Percentiles rank a stretch among this genome's conserved stretches.
phyloP scores from a whole-genome alignment of 2,329 filamentous ascomycete genomes.

The Neocatenulostroma microsporum region DNA sequence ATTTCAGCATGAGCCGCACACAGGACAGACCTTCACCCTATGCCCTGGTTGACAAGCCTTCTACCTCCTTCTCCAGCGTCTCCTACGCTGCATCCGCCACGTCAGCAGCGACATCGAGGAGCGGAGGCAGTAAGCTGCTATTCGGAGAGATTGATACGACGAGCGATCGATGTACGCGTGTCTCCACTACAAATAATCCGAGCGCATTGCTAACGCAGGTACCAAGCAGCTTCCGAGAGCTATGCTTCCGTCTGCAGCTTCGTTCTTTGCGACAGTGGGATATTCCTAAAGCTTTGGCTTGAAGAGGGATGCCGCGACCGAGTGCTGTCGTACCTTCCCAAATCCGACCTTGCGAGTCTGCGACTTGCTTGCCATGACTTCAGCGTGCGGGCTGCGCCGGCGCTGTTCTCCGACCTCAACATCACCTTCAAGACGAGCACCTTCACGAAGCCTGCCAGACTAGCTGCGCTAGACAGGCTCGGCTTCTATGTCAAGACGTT shows the following conservation, averaged over 20 bases:
- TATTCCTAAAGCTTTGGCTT: conserved; percentile 45
- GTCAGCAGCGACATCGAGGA: conserved; percentile 27
- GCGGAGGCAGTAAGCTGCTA: conserved; percentile 33
- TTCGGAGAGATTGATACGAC: conserved; percentile 45
- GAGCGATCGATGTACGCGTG: conserved; percentile 31
- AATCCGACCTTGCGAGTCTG: conserved; percentile 41
- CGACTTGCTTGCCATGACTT: conserved; percentile 63
- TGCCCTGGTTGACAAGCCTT: conserved; percentile 28
- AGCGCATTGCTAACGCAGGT: conserved; percentile 18
- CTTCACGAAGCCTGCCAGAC: conserved; percentile 65
- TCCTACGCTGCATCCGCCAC: conserved; percentile 27
- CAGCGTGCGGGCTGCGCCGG: conserved; percentile 60
- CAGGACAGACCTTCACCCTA: conserved; percentile 18
- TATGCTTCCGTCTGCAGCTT: conserved; percentile 44
- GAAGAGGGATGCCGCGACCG: conserved; percentile 40
- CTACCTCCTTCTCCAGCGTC: conserved; percentile 25
- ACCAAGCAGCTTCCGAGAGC: conserved; percentile 34
- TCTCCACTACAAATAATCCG: too few relatives aligned
- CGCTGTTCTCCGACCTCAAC: conserved; percentile 60
- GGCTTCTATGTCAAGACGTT: conserved; percentile 72
- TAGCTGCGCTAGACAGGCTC: conserved; percentile 68
- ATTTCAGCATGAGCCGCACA: conserved; percentile 21
- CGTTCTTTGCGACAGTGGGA: conserved; percentile 41
- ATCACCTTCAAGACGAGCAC: conserved; percentile 65
- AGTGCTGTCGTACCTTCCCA: conserved; percentile 35